phyloP scores from a whole-genome alignment of 495 filamentous ascomycete species.

The Tricharina praecox region DNA sequence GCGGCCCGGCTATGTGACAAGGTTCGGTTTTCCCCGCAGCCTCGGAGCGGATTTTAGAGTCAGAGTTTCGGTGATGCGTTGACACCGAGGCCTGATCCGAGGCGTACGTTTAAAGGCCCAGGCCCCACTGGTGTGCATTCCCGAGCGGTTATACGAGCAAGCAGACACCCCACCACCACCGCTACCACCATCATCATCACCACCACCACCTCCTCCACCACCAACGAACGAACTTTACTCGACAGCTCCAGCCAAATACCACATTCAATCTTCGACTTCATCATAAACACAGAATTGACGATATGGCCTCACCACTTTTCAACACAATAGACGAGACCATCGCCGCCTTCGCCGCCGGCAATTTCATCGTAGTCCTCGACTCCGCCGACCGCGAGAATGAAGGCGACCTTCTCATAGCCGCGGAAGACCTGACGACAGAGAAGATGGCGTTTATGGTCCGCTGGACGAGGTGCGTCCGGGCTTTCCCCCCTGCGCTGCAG shows the following conservation, averaged over 20 bases:
- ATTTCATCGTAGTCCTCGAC: slow-evolving; percentile 94
- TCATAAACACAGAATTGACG: no score
- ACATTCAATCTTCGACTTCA: not conserved
- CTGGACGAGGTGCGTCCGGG: slow-evolving; percentile 40
- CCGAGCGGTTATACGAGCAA: no score
- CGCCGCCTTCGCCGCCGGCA: slow-evolving; percentile 68
- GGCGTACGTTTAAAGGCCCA: no score
- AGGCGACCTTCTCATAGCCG: slow-evolving; percentile 92
- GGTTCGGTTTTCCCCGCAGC: no score
- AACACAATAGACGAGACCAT: slow-evolving; percentile 76
- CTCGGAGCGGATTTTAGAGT: no score
- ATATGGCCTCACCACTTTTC: slow-evolving; percentile 33
- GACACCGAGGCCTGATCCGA: no score
- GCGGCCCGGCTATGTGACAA: no score
- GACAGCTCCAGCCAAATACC: not conserved
- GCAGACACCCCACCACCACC: no score
- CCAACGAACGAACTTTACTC: not conserved
- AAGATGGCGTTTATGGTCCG: slow-evolving; percentile 95
- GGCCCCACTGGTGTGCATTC: no score
- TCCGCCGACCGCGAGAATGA: slow-evolving; percentile 84
- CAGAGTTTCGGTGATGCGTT: no score
- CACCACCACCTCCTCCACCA: not conserved
- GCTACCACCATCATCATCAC: no score
- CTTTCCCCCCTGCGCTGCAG: not conserved
- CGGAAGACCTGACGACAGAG: slow-evolving; percentile 61